Evolutionary conservation across 495 filamentous ascomycete species (phyloP), one percentile per base, ranked within the genome.

Genomic region (Penicillium angulare): DNA sequence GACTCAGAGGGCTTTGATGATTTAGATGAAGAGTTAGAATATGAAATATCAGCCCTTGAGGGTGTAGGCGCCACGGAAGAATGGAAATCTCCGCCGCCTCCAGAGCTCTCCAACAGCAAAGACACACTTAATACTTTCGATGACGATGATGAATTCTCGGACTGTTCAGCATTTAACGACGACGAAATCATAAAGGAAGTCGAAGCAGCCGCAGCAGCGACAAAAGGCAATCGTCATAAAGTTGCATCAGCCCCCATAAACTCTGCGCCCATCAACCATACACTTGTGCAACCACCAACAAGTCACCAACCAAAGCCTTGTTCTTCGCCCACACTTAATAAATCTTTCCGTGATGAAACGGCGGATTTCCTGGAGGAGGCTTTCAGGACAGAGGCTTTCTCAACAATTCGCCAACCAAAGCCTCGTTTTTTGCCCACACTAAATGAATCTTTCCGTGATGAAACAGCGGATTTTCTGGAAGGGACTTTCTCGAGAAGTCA

Each of bases 81-180:
- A 8, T 9, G 12, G 22, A 43, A 26, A 29, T 12, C 12, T 24
- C 22, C 13, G 5, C 9, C 6, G 21, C 50, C 48, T 49, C n/a
- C n/a, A n/a, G n/a, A n/a, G n/a, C n/a, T n/a, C n/a, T n/a, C n/a
- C n/a, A 13, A 27, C 9, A 48, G 21, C 38, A 10, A 43, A 43
- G 29, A 43, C n/a, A 46, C 26, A 0, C 5, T 45, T 7, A 17
- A 39, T 15, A 23, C 16, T 17, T 10, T 26, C 15, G 15, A 29
- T 23, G 29, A 43, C 29, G 67, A 74, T 8, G 71, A 74, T 39
- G 68, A 74, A 36, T 74, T 74, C 48, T 71, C 71, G 2, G 69
- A 72, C 31, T 74, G 67, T 43, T 74, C 71, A 12, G 62, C 57
- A 23, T 74, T 74, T 44, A 43, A 71, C 48, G 62, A 74, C 34